phyloP scores from a whole-genome alignment of 345 rosid genomes.

The Arabidopsis suecica region DNA sequence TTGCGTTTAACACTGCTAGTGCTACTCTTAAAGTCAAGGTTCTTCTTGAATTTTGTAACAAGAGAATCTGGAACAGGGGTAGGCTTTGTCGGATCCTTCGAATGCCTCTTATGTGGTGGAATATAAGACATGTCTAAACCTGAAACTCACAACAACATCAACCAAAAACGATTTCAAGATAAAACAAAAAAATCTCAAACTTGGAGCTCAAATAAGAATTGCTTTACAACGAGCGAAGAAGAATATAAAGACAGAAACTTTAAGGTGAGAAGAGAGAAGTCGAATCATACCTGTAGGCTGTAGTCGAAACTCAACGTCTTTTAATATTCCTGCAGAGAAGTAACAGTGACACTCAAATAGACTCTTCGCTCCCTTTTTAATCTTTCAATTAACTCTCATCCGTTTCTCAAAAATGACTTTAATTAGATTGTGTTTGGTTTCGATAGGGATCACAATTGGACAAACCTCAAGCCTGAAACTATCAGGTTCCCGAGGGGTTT shows the following conservation, averaged over 20 bases:
- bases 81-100: slow-evolving; percentile 40
- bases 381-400: slow-evolving; percentile 1
- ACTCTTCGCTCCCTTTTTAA: slow-evolving; percentile 15
- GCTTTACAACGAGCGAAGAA: neutral
- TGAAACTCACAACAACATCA: slow-evolving; percentile 18
- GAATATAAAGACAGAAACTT: neutral
- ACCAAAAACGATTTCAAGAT: neutral
- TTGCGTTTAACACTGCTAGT: slow-evolving; percentile 17
- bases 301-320: neutral
- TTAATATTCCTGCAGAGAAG: neutral
- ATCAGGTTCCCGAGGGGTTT: neutral
- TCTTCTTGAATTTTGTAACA: slow-evolving; percentile 45
- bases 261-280: slow-evolving; percentile 14
- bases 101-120: slow-evolving; percentile 69
- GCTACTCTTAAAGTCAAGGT: slow-evolving; percentile 29
- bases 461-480: neutral
- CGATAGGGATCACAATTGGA: neutral
- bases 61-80: slow-evolving; percentile 47
- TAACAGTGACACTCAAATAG: neutral
- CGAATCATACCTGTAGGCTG: neutral
- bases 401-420: neutral
- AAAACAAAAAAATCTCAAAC: neutral
- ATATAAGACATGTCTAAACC: slow-evolving; percentile 57
- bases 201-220: neutral
- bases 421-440: neutral